Evolutionary conservation across 106 monocot genomes (phyloP), one percentile per base, ranked within the genome.

Genomic region (Iris macrosiphon): DNA sequence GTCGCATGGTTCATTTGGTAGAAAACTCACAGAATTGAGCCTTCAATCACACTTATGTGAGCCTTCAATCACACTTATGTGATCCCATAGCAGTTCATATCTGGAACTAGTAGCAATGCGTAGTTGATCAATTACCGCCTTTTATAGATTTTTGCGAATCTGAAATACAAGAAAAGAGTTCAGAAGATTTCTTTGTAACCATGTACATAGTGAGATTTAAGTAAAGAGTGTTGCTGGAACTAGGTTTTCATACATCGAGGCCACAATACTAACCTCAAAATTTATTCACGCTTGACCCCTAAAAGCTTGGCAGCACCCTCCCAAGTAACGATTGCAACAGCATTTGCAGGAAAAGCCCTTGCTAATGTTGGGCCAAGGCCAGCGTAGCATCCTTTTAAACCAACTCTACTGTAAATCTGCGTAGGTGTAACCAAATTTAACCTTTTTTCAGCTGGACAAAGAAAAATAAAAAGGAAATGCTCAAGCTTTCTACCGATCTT

Each of bases 321-420:
- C 57, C 57, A 57, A 17, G 57, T 26, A 40, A 57, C 57, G 9
- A 57, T n/a, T 40, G 57, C 57, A 40, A 40, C 57, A 6, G 57
- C 57, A 41, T 57, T 57, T 57, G 57, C 57, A 57, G 57, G 57
- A 57, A 57, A 57, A 26, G 57, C 57, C 27, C 95, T 76, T 6
- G 68, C 47, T 27, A 96, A 62, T 13, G 95, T 96, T 0, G 95
- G 95, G 15, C 95, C 95, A 48, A 96, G 68, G 38, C 95, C 95
- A 33, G 85, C 85, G 72, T 96, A 96, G 63, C 45, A 57, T 25
- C 57, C 57, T 40, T 40, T 57, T 6, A 57, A 13, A 38, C 57
- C 57, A n/a, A 57, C 40, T 13, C 57, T 57, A n/a, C 25, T 26
- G 27, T 57, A 57, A 15, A 57, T 41, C 57, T 57, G 27, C 3